A percentile compares a stretch with the other conserved stretches of the same genome.
Evolutionary conservation across 1,284 basidiomycete species (phyloP).

Genomic region (Apiotrichum brassicae): DNA sequence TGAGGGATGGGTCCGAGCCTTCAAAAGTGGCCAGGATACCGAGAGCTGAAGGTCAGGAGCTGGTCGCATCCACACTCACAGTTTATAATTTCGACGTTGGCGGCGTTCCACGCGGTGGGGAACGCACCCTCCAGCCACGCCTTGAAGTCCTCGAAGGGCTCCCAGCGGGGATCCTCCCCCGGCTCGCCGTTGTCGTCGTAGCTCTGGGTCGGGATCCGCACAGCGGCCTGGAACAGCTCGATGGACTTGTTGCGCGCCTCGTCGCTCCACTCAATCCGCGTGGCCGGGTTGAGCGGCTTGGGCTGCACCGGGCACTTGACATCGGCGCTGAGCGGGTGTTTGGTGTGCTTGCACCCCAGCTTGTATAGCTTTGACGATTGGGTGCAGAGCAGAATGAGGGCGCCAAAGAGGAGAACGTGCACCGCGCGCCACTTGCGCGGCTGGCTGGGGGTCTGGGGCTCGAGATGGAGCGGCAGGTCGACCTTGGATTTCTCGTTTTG

Average conservation of each 20-base stretch:
- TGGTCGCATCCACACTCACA: conserved; percentile 21
- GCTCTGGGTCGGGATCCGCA: conserved; percentile 42
- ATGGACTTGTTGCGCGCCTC: conserved; percentile 25
- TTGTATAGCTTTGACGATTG: too few relatives aligned
- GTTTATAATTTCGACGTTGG: conserved; percentile 48
- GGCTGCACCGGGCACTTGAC: conserved; percentile 39
- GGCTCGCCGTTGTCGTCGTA: conserved; percentile 46
- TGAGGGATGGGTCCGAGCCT: conserved; percentile 47
- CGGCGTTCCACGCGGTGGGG: conserved; percentile 30
- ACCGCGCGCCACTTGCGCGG: too few relatives aligned
- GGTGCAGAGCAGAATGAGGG: too few relatives aligned
- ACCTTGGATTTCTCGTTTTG: too few relatives aligned
- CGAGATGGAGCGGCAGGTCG: too few relatives aligned
- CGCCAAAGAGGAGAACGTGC: too few relatives aligned
- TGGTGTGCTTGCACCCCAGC: too few relatives aligned
- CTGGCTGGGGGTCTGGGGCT: too few relatives aligned
- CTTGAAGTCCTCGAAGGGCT: conserved; percentile 43
- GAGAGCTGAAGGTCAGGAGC: conserved; percentile 26
- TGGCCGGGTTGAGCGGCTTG: conserved; percentile 27
- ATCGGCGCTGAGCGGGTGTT: too few relatives aligned
- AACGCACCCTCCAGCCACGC: conserved; percentile 38
- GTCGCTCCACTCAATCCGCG: conserved; percentile 28
- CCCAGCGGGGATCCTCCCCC: conserved; percentile 43
- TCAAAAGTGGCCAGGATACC: conserved; percentile 50
- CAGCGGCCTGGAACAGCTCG: conserved; percentile 25